phyloP scores from a whole-genome alignment of 257 asterid species.

The Asclepias syriaca region DNA sequence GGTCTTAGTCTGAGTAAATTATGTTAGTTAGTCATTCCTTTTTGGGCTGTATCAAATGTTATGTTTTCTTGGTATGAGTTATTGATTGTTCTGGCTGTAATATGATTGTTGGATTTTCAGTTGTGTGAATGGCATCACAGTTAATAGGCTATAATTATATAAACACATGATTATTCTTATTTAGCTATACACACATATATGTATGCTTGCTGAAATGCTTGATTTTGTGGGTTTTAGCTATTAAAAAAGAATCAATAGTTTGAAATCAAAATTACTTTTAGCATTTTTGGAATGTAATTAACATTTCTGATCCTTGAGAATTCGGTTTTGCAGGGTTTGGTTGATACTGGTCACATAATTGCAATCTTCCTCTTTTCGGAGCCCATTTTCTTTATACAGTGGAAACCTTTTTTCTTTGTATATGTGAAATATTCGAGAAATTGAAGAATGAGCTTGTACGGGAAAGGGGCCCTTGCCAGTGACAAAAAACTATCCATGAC shows the following conservation, averaged over 20 bases:
- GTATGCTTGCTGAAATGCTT: background rate
- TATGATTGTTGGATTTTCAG: background rate
- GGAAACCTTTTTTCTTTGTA: slow-evolving; percentile 17
- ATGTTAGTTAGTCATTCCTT: background rate
- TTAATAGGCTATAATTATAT: background rate
- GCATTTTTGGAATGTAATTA: background rate
- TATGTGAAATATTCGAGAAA: slow-evolving; percentile 11
- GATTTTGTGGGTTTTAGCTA: background rate
- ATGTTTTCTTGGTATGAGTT: background rate
- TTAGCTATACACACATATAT: background rate
- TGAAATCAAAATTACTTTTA: background rate
- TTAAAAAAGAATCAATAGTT: background rate
- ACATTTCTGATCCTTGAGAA: slow-evolving; percentile 4
- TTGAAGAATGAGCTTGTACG: slow-evolving; percentile 55
- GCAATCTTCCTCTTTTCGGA: slow-evolving; percentile 15
- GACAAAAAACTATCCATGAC: slow-evolving; percentile 46
- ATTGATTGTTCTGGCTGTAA: slow-evolving; percentile 5
- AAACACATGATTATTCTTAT: background rate
- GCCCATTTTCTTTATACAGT: slow-evolving; percentile 15
- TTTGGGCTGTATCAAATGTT: background rate
- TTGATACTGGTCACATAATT: slow-evolving; percentile 33
- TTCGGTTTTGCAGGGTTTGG: slow-evolving; percentile 59
- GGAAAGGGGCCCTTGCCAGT: slow-evolving; percentile 56
- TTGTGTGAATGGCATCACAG: background rate
- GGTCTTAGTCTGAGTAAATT: background rate